phyloP scores from a whole-genome alignment of 2,329 filamentous ascomycete genomes.

The Mariannaea sp. region DNA sequence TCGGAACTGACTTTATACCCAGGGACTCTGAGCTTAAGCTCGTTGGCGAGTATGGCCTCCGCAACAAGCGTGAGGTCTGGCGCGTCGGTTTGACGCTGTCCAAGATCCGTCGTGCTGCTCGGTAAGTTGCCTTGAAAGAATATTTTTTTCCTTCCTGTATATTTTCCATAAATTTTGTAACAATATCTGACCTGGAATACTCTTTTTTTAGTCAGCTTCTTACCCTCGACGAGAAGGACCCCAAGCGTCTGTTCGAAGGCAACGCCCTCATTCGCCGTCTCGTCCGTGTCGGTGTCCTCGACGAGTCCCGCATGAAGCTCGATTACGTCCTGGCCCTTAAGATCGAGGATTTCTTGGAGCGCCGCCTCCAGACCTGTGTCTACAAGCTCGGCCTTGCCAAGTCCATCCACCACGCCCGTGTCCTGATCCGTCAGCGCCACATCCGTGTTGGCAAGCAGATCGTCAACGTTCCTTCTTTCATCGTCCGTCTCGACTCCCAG shows the following conservation, averaged over 20 bases:
- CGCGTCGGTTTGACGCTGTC: conserved; percentile 98
- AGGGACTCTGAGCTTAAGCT: conserved; percentile 99
- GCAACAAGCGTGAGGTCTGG: conserved; percentile 99
- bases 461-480: conserved; percentile 99
- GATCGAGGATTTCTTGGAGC: conserved; percentile 99
- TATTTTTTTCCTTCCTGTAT: no score
- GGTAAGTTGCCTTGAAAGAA: conserved; percentile 68
- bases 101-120: conserved; percentile 99
- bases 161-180: no score
- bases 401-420: conserved; percentile 99
- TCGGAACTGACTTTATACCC: conserved; percentile 68
- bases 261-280: conserved; percentile 99
- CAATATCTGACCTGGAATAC: no score
- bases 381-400: conserved; percentile 99
- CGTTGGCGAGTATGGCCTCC: conserved; percentile 99
- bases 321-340: conserved; percentile 99
- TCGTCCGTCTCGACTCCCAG: conserved; percentile 99
- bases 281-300: conserved; percentile 98
- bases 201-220: conserved; percentile 94
- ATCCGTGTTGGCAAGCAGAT: conserved; percentile 99
- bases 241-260: conserved; percentile 99
- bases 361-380: conserved; percentile 98
- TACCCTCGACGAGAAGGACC: conserved; percentile 99
- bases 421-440: conserved; percentile 99
- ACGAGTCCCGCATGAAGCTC: conserved; percentile 99